A percentile compares a stretch with the other conserved stretches of the same genome.
Evolutionary conservation across 257 asterid species (phyloP).

Genomic region (Nicotiana sylvestris): DNA sequence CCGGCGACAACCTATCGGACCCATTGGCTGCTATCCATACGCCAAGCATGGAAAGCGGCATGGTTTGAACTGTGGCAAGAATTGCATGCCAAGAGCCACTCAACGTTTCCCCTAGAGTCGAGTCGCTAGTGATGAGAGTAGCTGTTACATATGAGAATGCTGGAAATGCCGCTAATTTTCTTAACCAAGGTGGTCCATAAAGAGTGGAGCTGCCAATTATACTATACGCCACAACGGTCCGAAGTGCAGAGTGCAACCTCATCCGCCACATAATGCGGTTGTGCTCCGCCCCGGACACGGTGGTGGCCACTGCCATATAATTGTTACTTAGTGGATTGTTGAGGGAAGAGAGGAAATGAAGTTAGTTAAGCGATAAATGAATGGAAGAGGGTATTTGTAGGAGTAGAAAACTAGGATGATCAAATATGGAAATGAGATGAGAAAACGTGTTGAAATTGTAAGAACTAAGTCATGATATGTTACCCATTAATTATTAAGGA

Average conservation of each 20-base stretch:
- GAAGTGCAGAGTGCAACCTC: conserved; percentile 43
- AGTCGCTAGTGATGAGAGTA: conserved; percentile 36
- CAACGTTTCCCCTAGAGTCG: conserved; percentile 45
- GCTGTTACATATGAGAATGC: conserved; percentile 55
- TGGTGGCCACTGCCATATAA: not conserved
- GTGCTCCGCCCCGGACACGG: conserved; percentile 33
- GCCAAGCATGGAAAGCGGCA: conserved; percentile 38
- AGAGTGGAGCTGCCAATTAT: conserved; percentile 48
- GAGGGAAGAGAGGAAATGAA: not conserved
- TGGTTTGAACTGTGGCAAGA: conserved; percentile 41
- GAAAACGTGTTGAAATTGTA: not conserved
- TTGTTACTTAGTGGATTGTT: not conserved
- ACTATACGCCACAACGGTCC: conserved; percentile 47
- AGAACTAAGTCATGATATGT: not conserved
- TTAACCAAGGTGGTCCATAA: conserved; percentile 39
- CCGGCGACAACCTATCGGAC: conserved; percentile 18
- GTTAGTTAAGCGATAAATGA: not conserved
- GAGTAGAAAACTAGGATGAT: not conserved
- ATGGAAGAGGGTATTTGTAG: not conserved
- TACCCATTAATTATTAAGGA: not conserved
- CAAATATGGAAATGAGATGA: not conserved
- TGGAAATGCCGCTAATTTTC: conserved; percentile 15
- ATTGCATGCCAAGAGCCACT: conserved; percentile 55
- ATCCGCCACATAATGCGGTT: conserved; percentile 42
- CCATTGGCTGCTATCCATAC: conserved; percentile 22